These are phyloP conservation scores for Tuber brumale DNA, from an alignment of 495 filamentous ascomycete species.

Conservation along the genomic window DNA sequence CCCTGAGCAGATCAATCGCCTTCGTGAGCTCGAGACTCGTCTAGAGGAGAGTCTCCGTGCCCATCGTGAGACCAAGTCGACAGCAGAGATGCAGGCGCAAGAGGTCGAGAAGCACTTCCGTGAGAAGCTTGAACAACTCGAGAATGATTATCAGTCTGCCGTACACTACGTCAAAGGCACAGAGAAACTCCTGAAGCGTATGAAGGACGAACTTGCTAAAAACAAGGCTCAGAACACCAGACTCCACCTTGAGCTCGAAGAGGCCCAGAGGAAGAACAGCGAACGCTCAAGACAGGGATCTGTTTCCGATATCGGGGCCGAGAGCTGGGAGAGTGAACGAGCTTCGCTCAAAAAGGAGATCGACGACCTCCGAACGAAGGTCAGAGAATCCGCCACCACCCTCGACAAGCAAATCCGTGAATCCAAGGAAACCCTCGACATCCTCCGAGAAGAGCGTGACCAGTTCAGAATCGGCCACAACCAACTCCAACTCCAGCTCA, in stretches of 20 bases:
- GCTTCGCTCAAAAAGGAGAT: constrained; percentile 59
- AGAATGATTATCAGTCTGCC: constrained; percentile 96
- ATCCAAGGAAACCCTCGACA: constrained; percentile 60
- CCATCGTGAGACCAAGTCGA: constrained; percentile 73
- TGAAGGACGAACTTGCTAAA: constrained; percentile 89
- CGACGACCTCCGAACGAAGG: constrained; percentile 57
- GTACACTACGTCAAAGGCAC: constrained; percentile 99
- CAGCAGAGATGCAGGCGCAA: constrained; percentile 68
- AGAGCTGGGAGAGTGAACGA: constrained; percentile 74
- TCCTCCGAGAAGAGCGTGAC: constrained; percentile 62
- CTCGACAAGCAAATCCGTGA: constrained; percentile 66
- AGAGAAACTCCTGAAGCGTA: constrained; percentile 97
- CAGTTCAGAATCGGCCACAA: constrained; percentile 53
- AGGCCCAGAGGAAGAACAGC: constrained; percentile 49
- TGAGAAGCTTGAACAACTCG: constrained; percentile 84
- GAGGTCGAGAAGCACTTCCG: constrained; percentile 78
- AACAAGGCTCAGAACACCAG: constrained; percentile 81
- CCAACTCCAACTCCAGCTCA: constrained; percentile 54
- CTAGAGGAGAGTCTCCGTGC: constrained; percentile 68
- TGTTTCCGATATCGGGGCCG: constrained; percentile 44
- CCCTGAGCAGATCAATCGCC: constrained; percentile 65
- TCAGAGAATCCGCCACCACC: constrained; percentile 56
- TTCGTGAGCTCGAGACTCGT: constrained; percentile 84
- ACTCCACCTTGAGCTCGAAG: constrained; percentile 70
- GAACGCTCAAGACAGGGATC: constrained; percentile 40